Conservation (phyloP, 768 basidiomycete genomes). For the Auricularia cornea region DNA sequence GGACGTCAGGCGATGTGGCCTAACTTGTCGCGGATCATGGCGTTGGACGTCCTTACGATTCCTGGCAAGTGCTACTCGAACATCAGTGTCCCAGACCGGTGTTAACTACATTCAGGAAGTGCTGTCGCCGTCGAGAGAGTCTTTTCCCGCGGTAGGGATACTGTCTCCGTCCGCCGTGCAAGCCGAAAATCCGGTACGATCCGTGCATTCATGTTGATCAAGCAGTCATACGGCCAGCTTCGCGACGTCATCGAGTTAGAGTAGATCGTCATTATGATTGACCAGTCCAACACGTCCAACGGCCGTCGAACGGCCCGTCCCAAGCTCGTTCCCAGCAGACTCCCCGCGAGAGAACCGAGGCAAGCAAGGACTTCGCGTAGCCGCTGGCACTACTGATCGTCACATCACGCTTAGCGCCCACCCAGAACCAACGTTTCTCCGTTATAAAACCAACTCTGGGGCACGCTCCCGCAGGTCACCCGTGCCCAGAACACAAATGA, state of each 20-base stretch:
- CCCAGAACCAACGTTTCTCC: no score
- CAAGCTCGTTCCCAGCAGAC: no score
- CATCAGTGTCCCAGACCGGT: not conserved
- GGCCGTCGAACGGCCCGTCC: not conserved
- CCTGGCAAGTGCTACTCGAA: slow-evolving; percentile 8
- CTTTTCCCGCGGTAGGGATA: slow-evolving; percentile 5
- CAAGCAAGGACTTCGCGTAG: no score
- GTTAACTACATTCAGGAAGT: not conserved
- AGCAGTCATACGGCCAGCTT: not conserved
- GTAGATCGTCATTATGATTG: not conserved
- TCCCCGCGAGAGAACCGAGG: no score
- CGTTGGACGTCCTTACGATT: slow-evolving; percentile 15
- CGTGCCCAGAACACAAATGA: no score
- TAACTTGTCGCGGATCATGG: slow-evolving; percentile 20
- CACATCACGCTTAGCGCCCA: no score
- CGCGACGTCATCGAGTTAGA: not conserved
- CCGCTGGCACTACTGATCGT: no score
- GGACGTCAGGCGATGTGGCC: slow-evolving; percentile 12
- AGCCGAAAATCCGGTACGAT: slow-evolving; percentile 3
- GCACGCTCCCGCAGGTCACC: no score
- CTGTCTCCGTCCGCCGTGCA: slow-evolving; percentile 4
- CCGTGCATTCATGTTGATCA: slow-evolving; percentile 2
- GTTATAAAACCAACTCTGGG: no score
- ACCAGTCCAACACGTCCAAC: not conserved
- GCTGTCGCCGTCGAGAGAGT: slow-evolving; percentile 5